Conservation (phyloP, 2,329 filamentous ascomycete genomes). For the Penicillium decumbens region DNA sequence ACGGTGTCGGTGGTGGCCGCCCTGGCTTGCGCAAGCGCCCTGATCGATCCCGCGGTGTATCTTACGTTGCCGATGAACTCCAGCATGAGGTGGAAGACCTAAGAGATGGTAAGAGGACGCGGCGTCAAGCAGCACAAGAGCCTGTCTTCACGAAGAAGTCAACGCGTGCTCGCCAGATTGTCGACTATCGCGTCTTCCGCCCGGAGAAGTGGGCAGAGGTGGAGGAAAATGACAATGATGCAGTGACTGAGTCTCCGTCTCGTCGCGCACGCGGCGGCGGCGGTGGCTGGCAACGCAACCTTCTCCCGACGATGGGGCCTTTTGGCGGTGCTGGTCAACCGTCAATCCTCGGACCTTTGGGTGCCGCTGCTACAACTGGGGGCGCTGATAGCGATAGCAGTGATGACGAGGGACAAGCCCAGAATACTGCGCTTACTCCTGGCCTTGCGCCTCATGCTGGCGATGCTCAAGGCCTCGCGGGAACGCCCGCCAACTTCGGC, state of each 20-base stretch:
- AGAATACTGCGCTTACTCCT: constrained; percentile 56
- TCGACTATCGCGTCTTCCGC: constrained; percentile 82
- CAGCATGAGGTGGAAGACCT: constrained; percentile 56
- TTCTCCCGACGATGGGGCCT: constrained; percentile 87
- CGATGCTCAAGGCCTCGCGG: constrained; percentile 54
- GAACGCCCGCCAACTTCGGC: constrained; percentile 75
- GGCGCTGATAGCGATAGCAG: constrained; percentile 93
- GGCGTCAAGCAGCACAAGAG: constrained; percentile 34
- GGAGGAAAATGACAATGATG: constrained; percentile 68
- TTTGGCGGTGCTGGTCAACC: constrained; percentile 76
- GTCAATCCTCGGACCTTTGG: constrained; percentile 68
- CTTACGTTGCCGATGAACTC: constrained; percentile 53
- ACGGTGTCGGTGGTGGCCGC: constrained; percentile 47
- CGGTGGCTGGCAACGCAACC: constrained; percentile 65
- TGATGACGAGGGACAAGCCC: constrained; percentile 76
- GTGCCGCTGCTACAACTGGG: constrained; percentile 63
- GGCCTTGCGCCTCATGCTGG: constrained; percentile 55
- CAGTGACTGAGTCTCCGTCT: constrained; percentile 61
- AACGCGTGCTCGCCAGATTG: constrained; percentile 58
- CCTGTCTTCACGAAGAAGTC: constrained; percentile 42
- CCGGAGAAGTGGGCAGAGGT: constrained; percentile 57
- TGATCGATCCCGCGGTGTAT: constrained; percentile 43
- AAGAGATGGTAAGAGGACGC: constrained; percentile 43
- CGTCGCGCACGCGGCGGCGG: constrained; percentile 61
- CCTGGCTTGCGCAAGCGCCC: constrained; percentile 50